Percentiles rank a stretch among this genome's conserved stretches.
phyloP scores from a whole-genome alignment of 73 alveolate genomes.

The Paramecium octaurelia region DNA sequence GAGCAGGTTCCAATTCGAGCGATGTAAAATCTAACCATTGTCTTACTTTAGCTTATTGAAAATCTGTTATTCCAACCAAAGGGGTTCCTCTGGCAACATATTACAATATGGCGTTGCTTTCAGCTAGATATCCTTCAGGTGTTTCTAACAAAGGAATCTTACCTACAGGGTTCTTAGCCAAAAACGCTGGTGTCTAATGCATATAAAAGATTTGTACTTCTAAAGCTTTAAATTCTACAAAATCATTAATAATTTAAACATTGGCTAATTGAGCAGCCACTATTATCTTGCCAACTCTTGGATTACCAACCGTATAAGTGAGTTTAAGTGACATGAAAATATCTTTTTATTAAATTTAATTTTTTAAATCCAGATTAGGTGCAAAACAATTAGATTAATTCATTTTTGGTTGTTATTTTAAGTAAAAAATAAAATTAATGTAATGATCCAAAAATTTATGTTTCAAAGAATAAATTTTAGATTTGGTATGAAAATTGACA shows the following conservation, averaged over 20 bases:
- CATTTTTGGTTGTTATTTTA: background rate
- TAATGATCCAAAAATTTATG: background rate
- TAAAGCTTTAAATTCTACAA: constrained; percentile 39
- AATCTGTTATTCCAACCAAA: constrained; percentile 53
- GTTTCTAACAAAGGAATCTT: constrained; percentile 81
- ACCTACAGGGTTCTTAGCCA: constrained; percentile 71
- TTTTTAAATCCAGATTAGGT: background rate
- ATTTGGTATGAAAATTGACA: background rate
- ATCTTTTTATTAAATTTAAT: background rate
- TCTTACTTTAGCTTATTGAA: constrained; percentile 65
- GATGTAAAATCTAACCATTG: constrained; percentile 74
- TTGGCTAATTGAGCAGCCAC: constrained; percentile 54
- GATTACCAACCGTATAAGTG: constrained; percentile 29
- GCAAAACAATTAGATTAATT: background rate
- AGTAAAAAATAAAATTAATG: background rate
- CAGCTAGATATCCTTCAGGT: constrained; percentile 68
- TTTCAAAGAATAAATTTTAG: too few species aligned
- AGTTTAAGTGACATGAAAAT: constrained; percentile 2
- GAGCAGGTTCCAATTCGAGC: constrained; percentile 66
- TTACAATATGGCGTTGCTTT: constrained; percentile 71
- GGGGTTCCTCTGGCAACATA: constrained; percentile 69
- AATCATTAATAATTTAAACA: constrained; percentile 27
- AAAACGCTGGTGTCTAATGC: constrained; percentile 62
- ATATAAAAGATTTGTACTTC: background rate
- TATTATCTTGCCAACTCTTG: constrained; percentile 62